Base-by-base conservation (phyloP, 208 protist species). In the Crithidia bombi region DNA sequence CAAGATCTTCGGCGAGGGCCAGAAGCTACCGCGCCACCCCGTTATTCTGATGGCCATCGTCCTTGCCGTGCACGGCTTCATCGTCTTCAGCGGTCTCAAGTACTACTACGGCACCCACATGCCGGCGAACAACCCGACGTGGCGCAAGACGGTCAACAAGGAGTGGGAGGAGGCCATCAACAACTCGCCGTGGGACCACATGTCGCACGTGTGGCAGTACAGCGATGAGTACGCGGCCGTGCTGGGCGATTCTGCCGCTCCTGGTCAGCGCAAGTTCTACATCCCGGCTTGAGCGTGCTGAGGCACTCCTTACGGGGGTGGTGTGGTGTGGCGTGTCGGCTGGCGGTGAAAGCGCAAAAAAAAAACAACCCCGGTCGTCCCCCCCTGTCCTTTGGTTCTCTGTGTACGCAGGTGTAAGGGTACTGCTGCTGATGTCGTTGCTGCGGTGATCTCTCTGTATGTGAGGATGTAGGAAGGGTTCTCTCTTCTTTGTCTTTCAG, bases 161-260 rank as follows among this genome's bases (percentile, higher is more conserved):
- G 90, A 95, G 81, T 95, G 90, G 90, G 90, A 95, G 82, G 90
- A 95, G 81, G 90, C 90, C 25, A 95, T 95, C 69, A 91, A 92
- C 81, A 95, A 76, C 76, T 95, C 90, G 15, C 90, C 90, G 54
- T 95, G 90, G 90, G 86, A 95, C 58, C 90, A 95, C 85, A 92
- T 91, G 85, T 95, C 90, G 23, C 90, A 95, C 57, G 87, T 95
- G 52, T 95, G 90, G 90, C 85, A 92, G 69, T 95, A 95, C 87
- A 89, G 79, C 69, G 87, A 95, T 58, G 61, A 88, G 62, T 92
- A 89, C 75, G 86, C 85, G 21, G 81, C 85, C 28, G 81, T 79
- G 54, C 65, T 95, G 21, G 90, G 87, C 23, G 85, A 91, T 57
- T 73, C 78, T 39, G 79, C 56, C 47, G 80, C 80, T 23, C 79